Conservation (phyloP, 2,329 filamentous ascomycete species). For the Colletotrichum kahawae region DNA sequence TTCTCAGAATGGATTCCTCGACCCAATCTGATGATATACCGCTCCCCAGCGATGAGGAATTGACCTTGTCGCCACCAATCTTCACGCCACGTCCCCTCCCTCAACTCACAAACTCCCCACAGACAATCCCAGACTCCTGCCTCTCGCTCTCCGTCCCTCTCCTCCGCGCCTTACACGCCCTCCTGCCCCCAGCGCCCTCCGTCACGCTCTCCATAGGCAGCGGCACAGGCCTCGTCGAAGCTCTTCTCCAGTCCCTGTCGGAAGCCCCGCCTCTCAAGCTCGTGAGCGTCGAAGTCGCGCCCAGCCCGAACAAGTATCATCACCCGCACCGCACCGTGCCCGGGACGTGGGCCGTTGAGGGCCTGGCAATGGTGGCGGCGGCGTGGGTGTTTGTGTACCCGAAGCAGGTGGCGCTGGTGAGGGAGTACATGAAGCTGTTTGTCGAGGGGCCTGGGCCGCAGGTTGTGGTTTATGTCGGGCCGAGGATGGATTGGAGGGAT, state of each 20-base stretch:
- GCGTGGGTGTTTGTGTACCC: constrained; percentile 39
- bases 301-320: not conserved
- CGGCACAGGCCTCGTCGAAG: constrained; percentile 33
- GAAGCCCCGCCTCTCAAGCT: not conserved
- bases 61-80: not conserved
- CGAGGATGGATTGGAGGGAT: constrained; percentile 13
- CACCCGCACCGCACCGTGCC: constrained; percentile 28
- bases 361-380: constrained; percentile 27
- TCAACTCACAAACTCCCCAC: not conserved
- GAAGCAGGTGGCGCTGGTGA: constrained; percentile 32
- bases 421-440: constrained; percentile 26
- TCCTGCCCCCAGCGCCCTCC: not conserved
- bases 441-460: not conserved
- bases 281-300: constrained; percentile 16
- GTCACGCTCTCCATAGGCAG: constrained; percentile 32
- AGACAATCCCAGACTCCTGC: constrained; percentile 30
- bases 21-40: not conserved
- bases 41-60: not conserved
- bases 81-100: not conserved
- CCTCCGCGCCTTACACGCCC: constrained; percentile 21
- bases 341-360: constrained; percentile 34
- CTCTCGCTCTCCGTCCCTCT: constrained; percentile 31
- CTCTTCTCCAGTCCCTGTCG: constrained; percentile 24
- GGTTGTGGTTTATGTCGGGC: constrained; percentile 2
- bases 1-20: not conserved